These are phyloP conservation scores for Neurospora africana DNA, from an alignment of 495 filamentous ascomycete genomes.

Conservation along the genomic window DNA sequence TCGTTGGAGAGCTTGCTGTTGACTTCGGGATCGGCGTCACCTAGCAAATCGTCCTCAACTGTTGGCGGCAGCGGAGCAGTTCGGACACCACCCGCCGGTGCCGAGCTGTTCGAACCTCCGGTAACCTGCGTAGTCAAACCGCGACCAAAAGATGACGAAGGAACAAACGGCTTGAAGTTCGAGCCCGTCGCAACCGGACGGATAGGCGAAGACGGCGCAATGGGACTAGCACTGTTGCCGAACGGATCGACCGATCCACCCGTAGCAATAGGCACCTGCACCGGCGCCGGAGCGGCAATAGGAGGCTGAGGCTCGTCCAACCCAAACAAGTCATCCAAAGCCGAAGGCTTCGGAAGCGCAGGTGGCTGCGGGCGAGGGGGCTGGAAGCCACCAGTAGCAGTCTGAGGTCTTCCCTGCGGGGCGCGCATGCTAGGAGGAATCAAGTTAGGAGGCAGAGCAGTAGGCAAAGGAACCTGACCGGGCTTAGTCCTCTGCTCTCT, in stretches of 20 bases:
- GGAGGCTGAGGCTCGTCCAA: constrained; percentile 57
- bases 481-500: constrained; percentile 70
- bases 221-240: constrained; percentile 33
- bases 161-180: constrained; percentile 81
- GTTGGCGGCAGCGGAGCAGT: constrained; percentile 36
- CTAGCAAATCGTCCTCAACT: constrained; percentile 80
- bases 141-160: constrained; percentile 83
- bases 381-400: constrained; percentile 32
- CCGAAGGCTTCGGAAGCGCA: constrained; percentile 50
- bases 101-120: constrained; percentile 53
- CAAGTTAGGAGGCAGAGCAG: constrained; percentile 64
- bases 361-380: constrained; percentile 39
- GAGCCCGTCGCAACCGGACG: constrained; percentile 36
- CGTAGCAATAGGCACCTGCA: constrained; percentile 57
- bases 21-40: constrained; percentile 83
- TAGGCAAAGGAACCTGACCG: constrained; percentile 48
- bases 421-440: constrained; percentile 82
- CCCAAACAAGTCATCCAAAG: constrained; percentile 85
- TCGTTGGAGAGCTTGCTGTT: constrained; percentile 79
- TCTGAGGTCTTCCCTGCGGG: constrained; percentile 39
- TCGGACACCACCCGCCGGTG: constrained; percentile 14
- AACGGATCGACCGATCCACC: constrained; percentile 63
- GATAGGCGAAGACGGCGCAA: constrained; percentile 43
- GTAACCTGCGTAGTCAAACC: constrained; percentile 67
- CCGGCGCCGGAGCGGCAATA: constrained; percentile 33